Conservation (phyloP, 1,284 basidiomycete genomes). For the Abortiporus biennis region DNA sequence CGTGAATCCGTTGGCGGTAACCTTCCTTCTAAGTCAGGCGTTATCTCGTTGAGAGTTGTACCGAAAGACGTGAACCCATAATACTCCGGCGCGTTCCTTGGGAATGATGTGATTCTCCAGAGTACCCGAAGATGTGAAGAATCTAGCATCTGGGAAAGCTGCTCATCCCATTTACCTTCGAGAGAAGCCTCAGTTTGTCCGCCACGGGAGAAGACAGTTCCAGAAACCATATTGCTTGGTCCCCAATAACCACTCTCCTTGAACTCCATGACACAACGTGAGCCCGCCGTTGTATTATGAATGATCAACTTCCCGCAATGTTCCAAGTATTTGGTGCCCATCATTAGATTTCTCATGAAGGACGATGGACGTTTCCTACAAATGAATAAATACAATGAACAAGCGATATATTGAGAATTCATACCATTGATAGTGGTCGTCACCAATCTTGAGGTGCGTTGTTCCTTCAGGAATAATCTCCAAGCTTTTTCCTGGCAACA, state of each 20-base stretch:
- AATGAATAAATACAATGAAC: slow-evolving; percentile 5
- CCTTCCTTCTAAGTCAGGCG: slow-evolving; percentile 57
- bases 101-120: slow-evolving; percentile 71
- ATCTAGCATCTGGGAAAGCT: slow-evolving; percentile 61
- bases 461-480: slow-evolving; percentile 77
- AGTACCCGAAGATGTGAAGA: slow-evolving; percentile 66
- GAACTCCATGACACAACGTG: slow-evolving; percentile 70
- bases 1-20: slow-evolving; percentile 86
- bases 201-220: slow-evolving; percentile 47
- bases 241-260: slow-evolving; percentile 83
- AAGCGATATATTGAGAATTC: slow-evolving; percentile 11
- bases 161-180: slow-evolving; percentile 84
- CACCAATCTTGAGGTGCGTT: slow-evolving; percentile 57
- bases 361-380: slow-evolving; percentile 79
- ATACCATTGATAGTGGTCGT: slow-evolving; percentile 66
- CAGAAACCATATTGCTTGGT: slow-evolving; percentile 68
- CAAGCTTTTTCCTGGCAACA: slow-evolving; percentile 65
- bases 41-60: slow-evolving; percentile 79
- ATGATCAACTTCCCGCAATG: slow-evolving; percentile 74
- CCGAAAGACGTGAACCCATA: slow-evolving; percentile 83
- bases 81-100: slow-evolving; percentile 65
- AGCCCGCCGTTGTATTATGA: slow-evolving; percentile 49
- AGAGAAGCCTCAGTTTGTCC: slow-evolving; percentile 53
- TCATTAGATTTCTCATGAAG: slow-evolving; percentile 85
- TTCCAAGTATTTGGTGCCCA: slow-evolving; percentile 87